Evolutionary conservation across 1,284 basidiomycete genomes (phyloP).

Genomic region (Ganoderma lingzhi): DNA sequence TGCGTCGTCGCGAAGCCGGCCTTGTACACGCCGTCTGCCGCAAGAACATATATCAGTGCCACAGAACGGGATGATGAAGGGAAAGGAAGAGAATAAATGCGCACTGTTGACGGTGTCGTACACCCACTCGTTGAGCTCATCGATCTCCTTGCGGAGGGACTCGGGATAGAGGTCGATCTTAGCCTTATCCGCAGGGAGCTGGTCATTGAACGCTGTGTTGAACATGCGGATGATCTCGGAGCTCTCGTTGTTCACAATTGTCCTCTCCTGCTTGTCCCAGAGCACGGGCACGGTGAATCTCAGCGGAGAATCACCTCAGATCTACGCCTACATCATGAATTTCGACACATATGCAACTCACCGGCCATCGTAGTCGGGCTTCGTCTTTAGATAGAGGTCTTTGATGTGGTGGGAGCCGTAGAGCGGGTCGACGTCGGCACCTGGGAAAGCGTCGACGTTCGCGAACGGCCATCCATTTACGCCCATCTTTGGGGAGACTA

Average conservation of each 20-base stretch:
- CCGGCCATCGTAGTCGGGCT: conserved; percentile 76
- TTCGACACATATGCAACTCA: conserved; percentile 48
- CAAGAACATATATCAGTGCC: background rate
- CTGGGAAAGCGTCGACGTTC: conserved; percentile 72
- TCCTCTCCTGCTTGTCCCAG: conserved; percentile 92
- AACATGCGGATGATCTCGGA: conserved; percentile 95
- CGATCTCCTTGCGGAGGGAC: conserved; percentile 67
- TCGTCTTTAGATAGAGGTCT: conserved; percentile 86
- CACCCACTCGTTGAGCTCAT: conserved; percentile 89
- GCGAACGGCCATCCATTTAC: conserved; percentile 91
- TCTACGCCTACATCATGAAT: conserved; percentile 77
- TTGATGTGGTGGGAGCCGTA: conserved; percentile 78
- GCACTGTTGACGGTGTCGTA: conserved; percentile 85
- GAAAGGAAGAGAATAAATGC: conserved; percentile 33
- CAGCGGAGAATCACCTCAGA: conserved; percentile 48
- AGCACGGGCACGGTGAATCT: conserved; percentile 90
- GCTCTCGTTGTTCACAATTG: conserved; percentile 96
- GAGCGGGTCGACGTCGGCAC: conserved; percentile 78
- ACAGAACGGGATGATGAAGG: too few relatives aligned
- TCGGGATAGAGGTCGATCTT: conserved; percentile 40
- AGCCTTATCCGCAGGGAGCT: conserved; percentile 72
- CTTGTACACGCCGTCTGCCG: conserved; percentile 86
- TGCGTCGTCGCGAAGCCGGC: conserved; percentile 89
- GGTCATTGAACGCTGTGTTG: conserved; percentile 84
- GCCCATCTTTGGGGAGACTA: conserved; percentile 94